Evolutionary conservation across 2,329 filamentous ascomycete species (phyloP), one percentile per base, ranked within the genome.

Genomic region (Verticillium zaregamsianum): DNA sequence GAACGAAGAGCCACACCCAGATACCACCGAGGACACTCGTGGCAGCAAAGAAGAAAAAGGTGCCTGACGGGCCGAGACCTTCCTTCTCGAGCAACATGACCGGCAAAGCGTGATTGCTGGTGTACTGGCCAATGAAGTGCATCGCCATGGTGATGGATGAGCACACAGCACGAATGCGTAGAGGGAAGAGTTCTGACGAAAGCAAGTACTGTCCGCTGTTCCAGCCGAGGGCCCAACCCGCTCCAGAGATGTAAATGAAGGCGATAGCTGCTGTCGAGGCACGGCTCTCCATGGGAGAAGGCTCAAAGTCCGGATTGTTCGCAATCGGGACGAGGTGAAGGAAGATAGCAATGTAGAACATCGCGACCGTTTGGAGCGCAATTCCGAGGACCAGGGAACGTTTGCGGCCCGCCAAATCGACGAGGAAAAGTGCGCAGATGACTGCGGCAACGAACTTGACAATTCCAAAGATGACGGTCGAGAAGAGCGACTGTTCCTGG

Each of bases 351-450:
- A 90, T 77, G 71, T 89, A 90, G 66, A 86, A 65, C 83, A 89
- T 88, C 11, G 86, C 67, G 11, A 89, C 70, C 17, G 80, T 79
- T 70, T 90, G 87, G 0, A 88, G 75, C 2, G 77, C 77, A 66
- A 89, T 89, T 2, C 87, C 87, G 1, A 82, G 72, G 23, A 88
- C 78, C 0, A 90, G 79, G 0, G 87, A 80, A 8, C 86, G 84
- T 74, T 92, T 92, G 62, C 91, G 87, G 5, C 90, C 90, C 66
- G 93, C 87, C 59, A 90, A 86, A 67, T 93, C 91, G 65, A 93
- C 90, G 11, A 93, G 82, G 82, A 93, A 92, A 58, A 93, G 80
- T 0, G 90, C 90, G 71, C 90, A 93, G 40, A 85, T 66, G 33
- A 93, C 71, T 11, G 89, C 85, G 0, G 88, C 82, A 5, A 85